These are phyloP conservation scores for Tilletia walkeri DNA, from an alignment of 1,284 basidiomycete species.

Conservation along the genomic window DNA sequence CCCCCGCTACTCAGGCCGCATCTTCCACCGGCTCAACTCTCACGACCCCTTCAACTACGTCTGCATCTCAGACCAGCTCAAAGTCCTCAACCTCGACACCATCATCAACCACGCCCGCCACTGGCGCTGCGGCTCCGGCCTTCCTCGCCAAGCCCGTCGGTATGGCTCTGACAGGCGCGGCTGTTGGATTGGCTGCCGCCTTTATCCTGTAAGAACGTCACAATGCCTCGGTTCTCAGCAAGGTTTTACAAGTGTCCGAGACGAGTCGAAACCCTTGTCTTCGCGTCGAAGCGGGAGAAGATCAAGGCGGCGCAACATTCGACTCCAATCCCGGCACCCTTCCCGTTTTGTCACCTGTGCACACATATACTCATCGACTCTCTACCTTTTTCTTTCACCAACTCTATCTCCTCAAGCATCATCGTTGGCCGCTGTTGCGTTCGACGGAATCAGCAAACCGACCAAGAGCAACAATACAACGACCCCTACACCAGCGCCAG, in stretches of 20 bases:
- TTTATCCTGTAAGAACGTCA: constrained; percentile 9
- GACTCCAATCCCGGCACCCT: background rate
- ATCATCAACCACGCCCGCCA: background rate
- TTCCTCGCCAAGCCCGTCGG: constrained; percentile 8
- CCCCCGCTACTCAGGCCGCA: background rate
- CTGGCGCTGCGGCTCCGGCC: background rate
- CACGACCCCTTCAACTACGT: background rate
- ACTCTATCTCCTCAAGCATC: too few species aligned
- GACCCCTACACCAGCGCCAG: too few species aligned
- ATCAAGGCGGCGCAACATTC: too few species aligned
- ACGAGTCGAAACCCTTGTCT: background rate
- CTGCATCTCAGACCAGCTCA: background rate
- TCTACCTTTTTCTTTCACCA: background rate
- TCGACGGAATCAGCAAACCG: too few species aligned
- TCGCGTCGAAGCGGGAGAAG: background rate
- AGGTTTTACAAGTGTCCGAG: background rate
- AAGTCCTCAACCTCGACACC: background rate
- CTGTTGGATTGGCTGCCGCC: constrained; percentile 10
- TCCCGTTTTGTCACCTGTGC: background rate
- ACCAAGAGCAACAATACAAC: too few species aligned
- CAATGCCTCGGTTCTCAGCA: too few species aligned
- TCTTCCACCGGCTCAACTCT: background rate
- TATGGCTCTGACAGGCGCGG: constrained; percentile 7
- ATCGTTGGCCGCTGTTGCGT: too few species aligned
- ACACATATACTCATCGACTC: too few species aligned